Evolutionary conservation across 768 basidiomycete species (phyloP), one percentile per base, ranked within the genome.

Genomic region (Asterophora lycoperdoides): DNA sequence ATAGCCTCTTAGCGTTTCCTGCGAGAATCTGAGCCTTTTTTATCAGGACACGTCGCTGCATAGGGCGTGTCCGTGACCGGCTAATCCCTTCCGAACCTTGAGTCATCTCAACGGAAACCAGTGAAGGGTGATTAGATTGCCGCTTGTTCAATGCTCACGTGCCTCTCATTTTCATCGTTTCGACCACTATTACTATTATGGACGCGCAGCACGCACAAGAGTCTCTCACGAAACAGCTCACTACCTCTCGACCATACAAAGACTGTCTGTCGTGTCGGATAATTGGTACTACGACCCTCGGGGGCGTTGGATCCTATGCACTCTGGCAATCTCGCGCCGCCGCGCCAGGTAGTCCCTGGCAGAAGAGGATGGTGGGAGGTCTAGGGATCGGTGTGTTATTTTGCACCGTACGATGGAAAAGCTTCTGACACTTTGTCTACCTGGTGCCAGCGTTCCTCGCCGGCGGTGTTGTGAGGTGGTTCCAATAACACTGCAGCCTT

Each of bases 211-310:
- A 14, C 38, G 23, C 35, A 14, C 11, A 36, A 20, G 32, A 19
- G 15, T n/a, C 40, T 41, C 40, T 28, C 26, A 1, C 20, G 23
- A 9, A 9, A 7, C 26, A 15, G 13, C 23, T n/a, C 8, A 13
- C 13, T 41, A 7, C 35, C 15, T 20, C 45, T 26, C 49, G 26
- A 41, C 51, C 44, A 1, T 56, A 58, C 37, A 64, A 72, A 40
- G 83, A 88, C 35, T 89, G 86, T 52, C 57, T 86, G n/a, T 74
- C 83, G 1, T 89, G 88, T 62, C 78, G 79, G 35, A 68, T 89
- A 46, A 76, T 86, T 34, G 86, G 86, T 15, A 77, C 84, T 0
- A 80, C 70, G 26, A 79, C 82, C 1, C 74, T 89, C 5, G 78
- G 74, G 17, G 75, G 75, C 4, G 75, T 80, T 4, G 86, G 88